phyloP scores from a whole-genome alignment of 1,139 yeast genomes.

The Hemisphaericaspora xylanilytica region DNA sequence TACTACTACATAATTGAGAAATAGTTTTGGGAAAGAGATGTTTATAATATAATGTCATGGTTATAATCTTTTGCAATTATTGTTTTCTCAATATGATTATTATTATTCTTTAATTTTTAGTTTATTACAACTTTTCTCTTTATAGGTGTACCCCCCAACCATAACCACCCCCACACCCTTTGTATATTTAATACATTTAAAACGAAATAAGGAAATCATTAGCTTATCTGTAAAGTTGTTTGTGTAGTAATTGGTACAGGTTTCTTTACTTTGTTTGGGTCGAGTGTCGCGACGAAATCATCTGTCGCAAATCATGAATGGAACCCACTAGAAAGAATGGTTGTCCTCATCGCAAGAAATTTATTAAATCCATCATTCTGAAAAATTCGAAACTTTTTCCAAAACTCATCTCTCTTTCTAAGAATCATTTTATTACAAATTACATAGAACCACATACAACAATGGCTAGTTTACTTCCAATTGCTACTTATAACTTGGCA shows the following conservation, averaged over 20 bases:
- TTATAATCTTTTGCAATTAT: background rate
- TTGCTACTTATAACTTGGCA: slow-evolving; percentile 82
- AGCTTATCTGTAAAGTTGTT: background rate
- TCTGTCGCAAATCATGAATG: background rate
- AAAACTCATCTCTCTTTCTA: slow-evolving; percentile 2
- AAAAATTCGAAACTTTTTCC: background rate
- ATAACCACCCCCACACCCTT: slow-evolving; percentile 19
- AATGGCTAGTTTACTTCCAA: slow-evolving; percentile 68
- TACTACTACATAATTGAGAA: slow-evolving; percentile 6
- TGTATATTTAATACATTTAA: slow-evolving; percentile 39
- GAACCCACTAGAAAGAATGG: background rate
- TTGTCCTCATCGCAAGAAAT: background rate
- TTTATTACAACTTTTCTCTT: slow-evolving; percentile 5
- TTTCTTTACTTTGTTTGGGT: too few species aligned
- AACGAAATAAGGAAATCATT: slow-evolving; percentile 4
- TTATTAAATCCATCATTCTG: background rate
- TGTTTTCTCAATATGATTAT: background rate
- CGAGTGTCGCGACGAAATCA: background rate
- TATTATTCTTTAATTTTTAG: slow-evolving; percentile 1
- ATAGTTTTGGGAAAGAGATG: slow-evolving; percentile 1
- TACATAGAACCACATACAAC: background rate
- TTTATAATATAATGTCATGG: slow-evolving; percentile 1
- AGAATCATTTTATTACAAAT: background rate
- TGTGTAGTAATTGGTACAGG: too few species aligned
- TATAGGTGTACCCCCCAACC: slow-evolving; percentile 15